Base-by-base conservation (phyloP, 257 asterid genomes). In the Capsicum chinense region DNA sequence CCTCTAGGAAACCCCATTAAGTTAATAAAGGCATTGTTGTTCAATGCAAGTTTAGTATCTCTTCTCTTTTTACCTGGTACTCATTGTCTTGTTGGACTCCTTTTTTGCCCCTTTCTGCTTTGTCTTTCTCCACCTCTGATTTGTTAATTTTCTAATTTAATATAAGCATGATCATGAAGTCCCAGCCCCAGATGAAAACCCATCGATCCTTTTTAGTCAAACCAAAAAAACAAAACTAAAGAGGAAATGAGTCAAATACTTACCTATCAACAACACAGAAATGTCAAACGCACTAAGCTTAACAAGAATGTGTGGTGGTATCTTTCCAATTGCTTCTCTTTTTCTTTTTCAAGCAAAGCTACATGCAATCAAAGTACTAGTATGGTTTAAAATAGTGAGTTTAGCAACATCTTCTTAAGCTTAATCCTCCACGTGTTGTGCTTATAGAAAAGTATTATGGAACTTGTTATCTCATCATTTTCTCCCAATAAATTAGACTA, bases 291-390 rank as follows among this genome's bases (percentile, higher is more conserved):
- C 88, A 86, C 83, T 80, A 37, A 71, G 56, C 3, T 35, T 69
- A 7, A 54, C 56, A 59, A 39, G 44, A 39, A 39, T 39, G 44
- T 39, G 44, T 39, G 44, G 44, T 39, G 44, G 44, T 39, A 39
- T 39, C 44, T 39, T 39, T 39, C 44, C 3, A 39, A 58, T 84
- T 84, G 84, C 66, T 87, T 26, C 1, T 60, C 47, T 33, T 79
- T 64, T 63, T 82, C 76, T 37, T 85, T 86, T 88, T 54, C 58
- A 86, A 83, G 87, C 79, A 81, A 89, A 84, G 92, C 88, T 81
- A 83, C 79, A 37, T 76, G 82, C 70, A 74, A 80, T 26, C 62
- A 60, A 71, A 79, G 62, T 66, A 52, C 26, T 52, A 68, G 12
- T 15, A 39, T 39, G 6, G 3, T 68, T 59, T 16, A 37, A 68